These are phyloP conservation scores for Zygoascus ofunaensis DNA, from an alignment of 805 yeast species.

Conservation along the genomic window DNA sequence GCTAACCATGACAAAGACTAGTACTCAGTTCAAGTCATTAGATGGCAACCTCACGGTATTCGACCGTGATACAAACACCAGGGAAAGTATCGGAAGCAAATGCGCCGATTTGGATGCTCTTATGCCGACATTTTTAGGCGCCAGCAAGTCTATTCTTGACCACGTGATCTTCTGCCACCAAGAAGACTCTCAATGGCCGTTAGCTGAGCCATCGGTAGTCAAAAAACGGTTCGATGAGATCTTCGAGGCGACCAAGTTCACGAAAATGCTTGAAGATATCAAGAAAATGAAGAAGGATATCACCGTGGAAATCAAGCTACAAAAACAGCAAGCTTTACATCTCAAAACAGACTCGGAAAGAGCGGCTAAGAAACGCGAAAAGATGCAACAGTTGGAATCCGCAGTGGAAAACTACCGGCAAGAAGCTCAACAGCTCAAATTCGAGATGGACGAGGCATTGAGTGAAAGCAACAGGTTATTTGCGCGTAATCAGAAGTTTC, in stretches of 20 bases:
- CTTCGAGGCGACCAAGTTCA: slow-evolving; percentile 87
- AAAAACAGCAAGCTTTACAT: slow-evolving; percentile 73
- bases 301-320: slow-evolving; percentile 60
- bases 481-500: slow-evolving; percentile 73
- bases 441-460: slow-evolving; percentile 45
- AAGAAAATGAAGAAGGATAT: slow-evolving; percentile 71
- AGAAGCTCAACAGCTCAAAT: slow-evolving; percentile 43
- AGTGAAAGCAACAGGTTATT: slow-evolving; percentile 54
- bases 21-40: slow-evolving; percentile 74
- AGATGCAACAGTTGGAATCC: slow-evolving; percentile 35
- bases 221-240: slow-evolving; percentile 94
- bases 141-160: slow-evolving; percentile 76
- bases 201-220: slow-evolving; percentile 71
- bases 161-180: slow-evolving; percentile 96
- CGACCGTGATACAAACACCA: slow-evolving; percentile 39
- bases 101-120: slow-evolving; percentile 75
- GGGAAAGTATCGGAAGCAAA: slow-evolving; percentile 68
- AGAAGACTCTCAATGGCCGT: slow-evolving; percentile 95
- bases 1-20: slow-evolving; percentile 50
- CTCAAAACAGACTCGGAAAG: slow-evolving; percentile 63
- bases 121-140: slow-evolving; percentile 79
- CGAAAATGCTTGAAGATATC: slow-evolving; percentile 77
- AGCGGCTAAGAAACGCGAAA: slow-evolving; percentile 48
- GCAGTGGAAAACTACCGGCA: slow-evolving; percentile 38
- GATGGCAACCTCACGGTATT: slow-evolving; percentile 79